Base-by-base conservation (phyloP, 345 rosid species). In the Bruguiera parviflora region DNA sequence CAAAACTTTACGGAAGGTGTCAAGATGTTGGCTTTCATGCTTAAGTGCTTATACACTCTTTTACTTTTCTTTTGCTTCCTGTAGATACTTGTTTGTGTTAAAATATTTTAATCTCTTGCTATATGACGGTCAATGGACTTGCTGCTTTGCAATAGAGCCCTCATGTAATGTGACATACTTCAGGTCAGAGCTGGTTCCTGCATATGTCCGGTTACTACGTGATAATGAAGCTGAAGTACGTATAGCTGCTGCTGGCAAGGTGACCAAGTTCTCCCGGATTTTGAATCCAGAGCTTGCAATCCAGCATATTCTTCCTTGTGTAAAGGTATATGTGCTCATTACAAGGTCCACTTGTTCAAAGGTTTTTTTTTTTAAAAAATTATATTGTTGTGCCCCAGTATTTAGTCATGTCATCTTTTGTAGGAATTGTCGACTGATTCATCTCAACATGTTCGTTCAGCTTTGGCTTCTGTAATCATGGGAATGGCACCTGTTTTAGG, bases 211-310 rank as follows among this genome's bases (percentile, higher is more conserved):
- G 55, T 72, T 94, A 65, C 98, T 94, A 63, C 89, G 96, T 53
- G 98, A 94, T 73, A 89, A 88, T 82, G 98, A 94, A 79, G 98
- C 97, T 77, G 96, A 94, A 89, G 96, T 94, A 35, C 90, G 98
- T 51, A 94, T 91, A 74, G 98, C 97, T 51, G 95, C 97, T 75
- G 97, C 96, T 61, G 96, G 96, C 18, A 89, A 91, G 86, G 92
- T 89, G 43, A 89, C 96, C 2, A 94, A 91, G 80, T 94, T 94
- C 79, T 91, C 91, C 78, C 86, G 88, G 75, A 91, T 91, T 66
- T 79, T 94, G 73, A 91, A 69, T 71, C 94, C 96, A 28, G 97
- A 94, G 77, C 92, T 91, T 60, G 86, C 97, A 57, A 82, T 86
- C 73, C 96, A 87, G 60, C 85, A 87, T 56, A 85, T 91, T 73